These are phyloP conservation scores for Paraconiothyrium sp. DNA, from an alignment of 2,329 filamentous ascomycete genomes.

Conservation along the genomic window DNA sequence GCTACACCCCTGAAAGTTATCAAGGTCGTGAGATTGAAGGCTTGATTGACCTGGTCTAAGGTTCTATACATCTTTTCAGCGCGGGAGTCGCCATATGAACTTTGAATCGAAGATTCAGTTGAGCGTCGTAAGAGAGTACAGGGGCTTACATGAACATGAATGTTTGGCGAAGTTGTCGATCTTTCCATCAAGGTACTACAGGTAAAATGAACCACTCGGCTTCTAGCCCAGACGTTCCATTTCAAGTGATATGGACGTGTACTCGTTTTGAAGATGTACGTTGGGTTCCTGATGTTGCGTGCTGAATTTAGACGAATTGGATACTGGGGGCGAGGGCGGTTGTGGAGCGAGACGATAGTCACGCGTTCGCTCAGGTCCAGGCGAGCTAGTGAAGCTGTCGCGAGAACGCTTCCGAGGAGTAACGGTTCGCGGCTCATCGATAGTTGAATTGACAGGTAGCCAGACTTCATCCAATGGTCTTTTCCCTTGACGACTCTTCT, in stretches of 20 bases:
- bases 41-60: not conserved
- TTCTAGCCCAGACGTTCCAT: not conserved
- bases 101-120: not conserved
- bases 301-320: constrained; percentile 26
- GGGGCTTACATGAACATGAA: not conserved
- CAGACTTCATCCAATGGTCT: constrained; percentile 19
- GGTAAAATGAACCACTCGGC: not conserved
- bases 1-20: not conserved
- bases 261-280: not conserved
- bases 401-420: constrained; percentile 29
- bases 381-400: constrained; percentile 25
- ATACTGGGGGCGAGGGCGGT: constrained; percentile 40
- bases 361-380: constrained; percentile 31
- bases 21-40: not conserved
- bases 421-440: not conserved
- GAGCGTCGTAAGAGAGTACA: not conserved
- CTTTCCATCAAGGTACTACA: not conserved
- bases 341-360: constrained; percentile 27
- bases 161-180: not conserved
- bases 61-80: constrained; percentile 1
- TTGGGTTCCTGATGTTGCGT: not conserved
- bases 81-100: not conserved
- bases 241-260: not conserved
- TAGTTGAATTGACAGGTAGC: not conserved
- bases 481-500: constrained; percentile 28